Percentiles rank a stretch among this genome's conserved stretches.
Evolutionary conservation across 1,284 basidiomycete genomes (phyloP).

Genomic region (Entoloma clypeatum): DNA sequence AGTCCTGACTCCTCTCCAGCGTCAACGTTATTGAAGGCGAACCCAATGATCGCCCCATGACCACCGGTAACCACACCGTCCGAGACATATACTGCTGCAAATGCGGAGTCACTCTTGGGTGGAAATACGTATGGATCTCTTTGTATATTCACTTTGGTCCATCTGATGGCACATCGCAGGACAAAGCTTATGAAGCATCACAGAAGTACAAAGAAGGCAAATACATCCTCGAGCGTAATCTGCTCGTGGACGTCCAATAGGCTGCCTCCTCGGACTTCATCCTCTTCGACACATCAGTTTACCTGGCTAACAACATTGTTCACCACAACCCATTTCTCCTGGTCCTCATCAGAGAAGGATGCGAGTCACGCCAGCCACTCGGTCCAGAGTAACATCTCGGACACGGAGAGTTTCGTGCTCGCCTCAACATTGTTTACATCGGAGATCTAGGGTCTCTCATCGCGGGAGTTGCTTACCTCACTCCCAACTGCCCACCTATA

Average conservation of each 20-base stretch:
- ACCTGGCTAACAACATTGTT: no score
- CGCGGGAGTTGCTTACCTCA: no score
- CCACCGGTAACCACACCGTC: slow-evolving; percentile 94
- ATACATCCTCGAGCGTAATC: slow-evolving; percentile 92
- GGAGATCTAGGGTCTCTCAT: no score
- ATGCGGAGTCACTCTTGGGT: slow-evolving; percentile 83
- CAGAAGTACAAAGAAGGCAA: slow-evolving; percentile 99
- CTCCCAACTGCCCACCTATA: no score
- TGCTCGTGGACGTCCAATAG: slow-evolving; percentile 80
- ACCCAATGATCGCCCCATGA: slow-evolving; percentile 91
- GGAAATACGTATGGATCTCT: slow-evolving; percentile 86
- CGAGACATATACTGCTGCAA: slow-evolving; percentile 93
- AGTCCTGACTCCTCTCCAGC: slow-evolving; percentile 38
- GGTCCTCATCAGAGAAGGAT: no score
- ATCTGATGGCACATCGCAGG: slow-evolving; percentile 45
- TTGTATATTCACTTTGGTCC: slow-evolving; percentile 11
- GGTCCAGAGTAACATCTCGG: no score
- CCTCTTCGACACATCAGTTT: no score
- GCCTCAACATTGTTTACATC: no score
- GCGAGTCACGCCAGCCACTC: no score
- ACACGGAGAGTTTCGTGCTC: no score
- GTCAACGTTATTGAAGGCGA: slow-evolving; percentile 89
- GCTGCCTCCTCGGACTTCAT: no score
- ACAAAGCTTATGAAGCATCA: slow-evolving; percentile 81
- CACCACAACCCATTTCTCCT: no score